Percentiles rank a stretch among this genome's conserved stretches.
phyloP scores from a whole-genome alignment of 164 flowering plant genomes.

The Cinnamomum chago region DNA sequence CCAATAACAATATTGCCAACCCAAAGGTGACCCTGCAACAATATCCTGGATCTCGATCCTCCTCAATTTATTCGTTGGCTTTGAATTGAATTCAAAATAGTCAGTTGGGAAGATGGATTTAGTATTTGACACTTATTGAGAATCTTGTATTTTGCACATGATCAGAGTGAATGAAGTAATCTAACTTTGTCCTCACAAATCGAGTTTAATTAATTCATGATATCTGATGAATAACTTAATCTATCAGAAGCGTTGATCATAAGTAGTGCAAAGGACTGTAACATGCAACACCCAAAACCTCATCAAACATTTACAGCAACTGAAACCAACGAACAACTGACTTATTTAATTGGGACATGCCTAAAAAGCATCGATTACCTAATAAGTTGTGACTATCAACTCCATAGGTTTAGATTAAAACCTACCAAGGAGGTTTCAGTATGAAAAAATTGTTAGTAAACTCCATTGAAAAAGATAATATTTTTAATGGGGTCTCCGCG shows the following conservation, averaged over 20 bases:
- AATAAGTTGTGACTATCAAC: conserved; percentile 78
- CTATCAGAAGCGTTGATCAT: conserved; percentile 73
- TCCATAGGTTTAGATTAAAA: conserved; percentile 75
- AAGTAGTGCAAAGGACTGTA: conserved; percentile 58
- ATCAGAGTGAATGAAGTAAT: conserved; percentile 69
- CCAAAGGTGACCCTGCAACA: too few species aligned
- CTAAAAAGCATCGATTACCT: conserved; percentile 33
- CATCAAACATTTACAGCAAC: not conserved
- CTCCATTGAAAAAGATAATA: too few species aligned
- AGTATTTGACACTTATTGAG: conserved; percentile 68
- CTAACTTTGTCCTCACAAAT: conserved; percentile 66
- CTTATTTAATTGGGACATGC: not conserved
- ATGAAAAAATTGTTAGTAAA: conserved; percentile 10
- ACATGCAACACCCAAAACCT: conserved; percentile 6
- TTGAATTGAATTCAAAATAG: conserved; percentile 70
- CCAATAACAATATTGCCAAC: too few species aligned
- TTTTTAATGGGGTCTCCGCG: too few species aligned
- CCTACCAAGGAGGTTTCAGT: conserved; percentile 72
- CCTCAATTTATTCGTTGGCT: conserved; percentile 84
- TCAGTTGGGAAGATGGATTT: conserved; percentile 64
- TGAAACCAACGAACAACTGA: not conserved
- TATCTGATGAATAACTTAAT: conserved; percentile 64
- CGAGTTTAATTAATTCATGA: conserved; percentile 72
- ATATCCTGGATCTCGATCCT: conserved; percentile 60
- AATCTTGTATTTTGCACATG: conserved; percentile 77